phyloP scores from a whole-genome alignment of 1,284 basidiomycete genomes.

The Sanghuangporus weigelae region DNA sequence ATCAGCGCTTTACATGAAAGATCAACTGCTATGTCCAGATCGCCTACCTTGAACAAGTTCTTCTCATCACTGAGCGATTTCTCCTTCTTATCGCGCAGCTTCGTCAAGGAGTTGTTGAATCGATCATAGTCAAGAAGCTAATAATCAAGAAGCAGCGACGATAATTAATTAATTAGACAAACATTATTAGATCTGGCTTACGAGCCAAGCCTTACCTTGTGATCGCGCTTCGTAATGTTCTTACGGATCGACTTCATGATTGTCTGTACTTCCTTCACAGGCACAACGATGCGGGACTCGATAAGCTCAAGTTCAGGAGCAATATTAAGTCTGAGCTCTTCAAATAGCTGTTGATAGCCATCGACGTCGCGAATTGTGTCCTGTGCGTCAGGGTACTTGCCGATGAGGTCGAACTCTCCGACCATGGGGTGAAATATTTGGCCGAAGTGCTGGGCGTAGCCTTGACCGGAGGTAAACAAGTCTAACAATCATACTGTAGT shows the following conservation, averaged over 20 bases:
- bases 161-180: slow-evolving; percentile 2
- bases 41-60: slow-evolving; percentile 82
- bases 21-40: neutral
- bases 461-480: slow-evolving; percentile 75
- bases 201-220: slow-evolving; percentile 62
- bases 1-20: neutral
- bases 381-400: slow-evolving; percentile 73
- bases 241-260: slow-evolving; percentile 91
- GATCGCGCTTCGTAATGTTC: slow-evolving; percentile 93
- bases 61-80: slow-evolving; percentile 92
- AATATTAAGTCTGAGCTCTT: slow-evolving; percentile 77
- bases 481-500: slow-evolving; percentile 36
- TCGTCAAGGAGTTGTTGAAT: slow-evolving; percentile 92
- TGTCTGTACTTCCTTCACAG: slow-evolving; percentile 84
- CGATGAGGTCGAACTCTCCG: slow-evolving; percentile 77
- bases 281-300: slow-evolving; percentile 80
- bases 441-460: slow-evolving; percentile 74
- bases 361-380: slow-evolving; percentile 79
- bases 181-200: neutral
- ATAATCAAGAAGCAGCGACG: slow-evolving; percentile 11
- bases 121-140: slow-evolving; percentile 93
- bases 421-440: slow-evolving; percentile 78
- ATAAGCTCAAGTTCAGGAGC: slow-evolving; percentile 95
- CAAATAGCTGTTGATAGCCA: slow-evolving; percentile 69
- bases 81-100: slow-evolving; percentile 96